Evolutionary conservation across 2,329 filamentous ascomycete genomes (phyloP).

Genomic region (Fusarium nanum): DNA sequence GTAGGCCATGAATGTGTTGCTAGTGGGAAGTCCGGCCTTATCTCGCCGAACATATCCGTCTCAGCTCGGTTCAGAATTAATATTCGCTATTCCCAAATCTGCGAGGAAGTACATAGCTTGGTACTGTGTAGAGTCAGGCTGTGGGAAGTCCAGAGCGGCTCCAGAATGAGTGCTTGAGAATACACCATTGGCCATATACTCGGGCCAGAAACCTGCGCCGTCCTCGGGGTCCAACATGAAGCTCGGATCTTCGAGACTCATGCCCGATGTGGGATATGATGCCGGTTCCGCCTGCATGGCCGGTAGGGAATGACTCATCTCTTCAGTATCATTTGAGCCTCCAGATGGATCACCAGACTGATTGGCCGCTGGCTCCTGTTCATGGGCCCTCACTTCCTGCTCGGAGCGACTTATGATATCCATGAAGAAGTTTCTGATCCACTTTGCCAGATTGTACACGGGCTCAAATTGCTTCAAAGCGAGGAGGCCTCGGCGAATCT

Average conservation of each 20-base stretch:
- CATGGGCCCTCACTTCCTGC: accelerated
- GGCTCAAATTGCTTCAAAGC: conserved; percentile 12
- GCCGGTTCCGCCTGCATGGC: accelerated
- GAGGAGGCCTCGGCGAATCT: not conserved
- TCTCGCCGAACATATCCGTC: not conserved
- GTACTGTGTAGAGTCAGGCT: conserved; percentile 21
- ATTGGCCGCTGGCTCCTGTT: accelerated
- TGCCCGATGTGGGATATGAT: accelerated
- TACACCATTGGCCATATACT: conserved; percentile 2
- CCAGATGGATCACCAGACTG: accelerated
- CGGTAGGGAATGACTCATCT: too few species aligned
- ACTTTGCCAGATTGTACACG: conserved; percentile 4
- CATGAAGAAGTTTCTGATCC: conserved; percentile 32
- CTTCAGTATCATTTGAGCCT: accelerated
- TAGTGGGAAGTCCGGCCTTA: not conserved
- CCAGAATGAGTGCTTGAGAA: not conserved
- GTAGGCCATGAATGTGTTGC: accelerated
- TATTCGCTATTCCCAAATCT: conserved; percentile 3
- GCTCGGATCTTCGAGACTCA: accelerated
- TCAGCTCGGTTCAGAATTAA: not conserved
- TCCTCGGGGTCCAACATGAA: not conserved
- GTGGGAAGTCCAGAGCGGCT: conserved; percentile 16
- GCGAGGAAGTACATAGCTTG: conserved; percentile 28
- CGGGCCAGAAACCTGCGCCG: conserved; percentile 6
- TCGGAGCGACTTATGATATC: conserved; percentile 10